Conservation (phyloP, 2,329 filamentous ascomycete genomes). For the Epichloe glyceriae region DNA sequence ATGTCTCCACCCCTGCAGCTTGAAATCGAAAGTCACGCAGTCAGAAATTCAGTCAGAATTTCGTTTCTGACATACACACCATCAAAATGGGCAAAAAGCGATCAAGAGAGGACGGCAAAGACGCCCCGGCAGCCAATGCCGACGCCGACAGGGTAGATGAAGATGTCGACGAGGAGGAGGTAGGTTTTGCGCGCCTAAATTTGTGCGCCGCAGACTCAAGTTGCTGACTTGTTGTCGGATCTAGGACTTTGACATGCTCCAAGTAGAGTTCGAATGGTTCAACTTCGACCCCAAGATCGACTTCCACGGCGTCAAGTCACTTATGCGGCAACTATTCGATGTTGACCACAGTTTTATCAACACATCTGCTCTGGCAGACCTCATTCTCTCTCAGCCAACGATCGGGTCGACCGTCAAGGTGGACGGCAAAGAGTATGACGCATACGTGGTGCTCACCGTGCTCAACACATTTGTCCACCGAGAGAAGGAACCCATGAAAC, state of each 20-base stretch:
- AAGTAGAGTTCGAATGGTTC: conserved; percentile 98
- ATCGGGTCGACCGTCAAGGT: conserved; percentile 94
- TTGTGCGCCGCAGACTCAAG: neutral
- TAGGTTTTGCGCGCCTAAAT: conserved; percentile 12
- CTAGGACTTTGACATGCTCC: conserved; percentile 79
- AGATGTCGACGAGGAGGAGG: conserved; percentile 42
- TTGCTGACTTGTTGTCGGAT: conserved; percentile 2
- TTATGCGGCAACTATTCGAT: conserved; percentile 86
- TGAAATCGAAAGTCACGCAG: neutral
- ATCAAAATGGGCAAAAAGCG: conserved; percentile 37
- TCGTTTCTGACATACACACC: neutral
- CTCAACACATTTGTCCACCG: conserved; percentile 72
- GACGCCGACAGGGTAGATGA: conserved; percentile 37
- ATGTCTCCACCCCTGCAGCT: neutral
- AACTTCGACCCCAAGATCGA: conserved; percentile 82
- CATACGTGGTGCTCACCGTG: conserved; percentile 83
- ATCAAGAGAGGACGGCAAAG: conserved; percentile 33
- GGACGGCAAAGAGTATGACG: conserved; percentile 85
- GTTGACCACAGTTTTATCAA: conserved; percentile 77
- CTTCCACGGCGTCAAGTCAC: conserved; percentile 85
- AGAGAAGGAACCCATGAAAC: conserved; percentile 58
- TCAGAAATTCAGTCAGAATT: neutral
- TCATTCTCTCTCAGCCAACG: conserved; percentile 74
- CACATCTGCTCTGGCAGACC: conserved; percentile 71
- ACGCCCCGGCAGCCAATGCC: conserved; percentile 26